Base-by-base conservation (phyloP, 2,329 filamentous ascomycete species). In the Penicillium hordei region DNA sequence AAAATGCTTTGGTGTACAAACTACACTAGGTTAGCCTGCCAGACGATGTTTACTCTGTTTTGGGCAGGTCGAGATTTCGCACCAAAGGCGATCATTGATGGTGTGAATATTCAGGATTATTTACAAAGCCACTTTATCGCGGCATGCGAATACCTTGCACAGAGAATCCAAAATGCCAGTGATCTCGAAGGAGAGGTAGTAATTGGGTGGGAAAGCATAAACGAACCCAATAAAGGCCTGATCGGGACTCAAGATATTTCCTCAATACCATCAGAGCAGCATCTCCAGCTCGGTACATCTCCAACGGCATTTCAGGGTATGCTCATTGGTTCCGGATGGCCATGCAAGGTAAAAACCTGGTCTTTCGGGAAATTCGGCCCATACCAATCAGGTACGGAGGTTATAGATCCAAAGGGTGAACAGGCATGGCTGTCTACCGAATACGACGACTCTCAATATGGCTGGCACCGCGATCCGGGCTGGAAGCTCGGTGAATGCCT, bases 1-100 rank as follows among this genome's bases (percentile, higher is more conserved):
- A 97, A 97, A 78, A 99, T 99, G 94, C 93, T 97, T 58, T 99
- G 94, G 94, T 92, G 93, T 15, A 97, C 95, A 49, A 99, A 99
- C 72, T 99, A 99, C 75, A 89, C 86, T 60, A 86, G 94, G 23
- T 81, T 97, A 49, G 93, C 89, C 2, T 90, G 89, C 48, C 91
- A 93, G 64, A 93, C 91, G 43, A 91, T 97, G 65, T 97, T 97
- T 72, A 96, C 93, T 0, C 78, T 97, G 51, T 99, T 96, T 78
- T 99, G 95, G 73, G 93, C 83, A 7, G 94, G 94, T 38, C 86
- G 82, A 62, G 91, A 95, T 68, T 97, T 97, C 79, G 91, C 94
- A 1, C 95, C 94, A 4, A 97, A 96, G 69, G 96, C 93, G 65
- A 89, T 97, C 65, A 93, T 99, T 55, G 87, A 99, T 72, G 92